These are phyloP conservation scores for Plenodomus tracheiphilus DNA, from an alignment of 2,329 filamentous ascomycete species.

Conservation along the genomic window DNA sequence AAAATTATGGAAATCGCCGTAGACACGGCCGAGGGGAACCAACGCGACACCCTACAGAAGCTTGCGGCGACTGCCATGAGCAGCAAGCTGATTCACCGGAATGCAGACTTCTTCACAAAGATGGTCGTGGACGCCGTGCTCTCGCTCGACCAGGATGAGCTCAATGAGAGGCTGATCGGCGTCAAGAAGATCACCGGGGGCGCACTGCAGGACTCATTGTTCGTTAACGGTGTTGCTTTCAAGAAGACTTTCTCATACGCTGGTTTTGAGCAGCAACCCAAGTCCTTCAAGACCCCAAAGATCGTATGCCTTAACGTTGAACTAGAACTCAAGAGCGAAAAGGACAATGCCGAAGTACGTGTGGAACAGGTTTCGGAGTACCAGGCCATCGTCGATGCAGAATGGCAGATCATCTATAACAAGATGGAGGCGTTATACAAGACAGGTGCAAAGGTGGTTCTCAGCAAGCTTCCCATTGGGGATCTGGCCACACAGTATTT, in stretches of 20 bases:
- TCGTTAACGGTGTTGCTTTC: constrained; percentile 97
- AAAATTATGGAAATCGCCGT: constrained; percentile 98
- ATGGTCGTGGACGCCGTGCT: constrained; percentile 97
- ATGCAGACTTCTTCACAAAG: constrained; percentile 96
- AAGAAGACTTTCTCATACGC: constrained; percentile 99
- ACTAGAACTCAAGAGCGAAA: constrained; percentile 96
- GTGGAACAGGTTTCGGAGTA: constrained; percentile 99
- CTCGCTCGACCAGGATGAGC: constrained; percentile 91
- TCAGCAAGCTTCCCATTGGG: constrained; percentile 96
- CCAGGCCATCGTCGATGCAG: constrained; percentile 97
- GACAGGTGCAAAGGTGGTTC: constrained; percentile 94
- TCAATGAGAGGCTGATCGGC: constrained; percentile 97
- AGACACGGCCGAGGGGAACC: constrained; percentile 78
- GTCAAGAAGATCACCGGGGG: constrained; percentile 98
- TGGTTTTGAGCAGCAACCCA: constrained; percentile 98
- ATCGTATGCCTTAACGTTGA: constrained; percentile 98
- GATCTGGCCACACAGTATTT: constrained; percentile 98
- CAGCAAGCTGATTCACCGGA: constrained; percentile 98
- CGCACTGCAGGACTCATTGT: constrained; percentile 92
- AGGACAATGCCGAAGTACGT: constrained; percentile 97
- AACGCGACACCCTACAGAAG: constrained; percentile 84
- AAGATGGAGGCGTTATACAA: constrained; percentile 95
- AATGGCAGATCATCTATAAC: constrained; percentile 99
- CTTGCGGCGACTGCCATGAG: constrained; percentile 97
- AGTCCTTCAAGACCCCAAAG: constrained; percentile 90